These are phyloP conservation scores for Mercurialis annua DNA, from an alignment of 345 rosid genomes.

Conservation along the genomic window DNA sequence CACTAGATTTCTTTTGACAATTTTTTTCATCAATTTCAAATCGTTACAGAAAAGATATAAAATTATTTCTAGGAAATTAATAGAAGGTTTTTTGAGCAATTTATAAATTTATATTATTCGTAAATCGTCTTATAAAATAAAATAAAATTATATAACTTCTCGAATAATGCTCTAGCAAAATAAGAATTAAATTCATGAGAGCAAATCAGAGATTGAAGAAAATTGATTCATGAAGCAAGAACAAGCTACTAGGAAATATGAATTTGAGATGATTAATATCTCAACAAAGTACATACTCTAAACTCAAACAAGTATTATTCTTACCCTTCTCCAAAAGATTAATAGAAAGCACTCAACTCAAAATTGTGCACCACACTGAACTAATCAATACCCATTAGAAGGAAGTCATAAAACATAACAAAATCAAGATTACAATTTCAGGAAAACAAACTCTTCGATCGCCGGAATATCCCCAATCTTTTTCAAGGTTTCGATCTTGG, in stretches of 20 bases:
- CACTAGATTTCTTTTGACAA: too few species aligned
- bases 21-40: too few species aligned
- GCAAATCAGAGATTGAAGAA: neutral
- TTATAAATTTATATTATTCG: too few species aligned
- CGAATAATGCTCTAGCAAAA: too few species aligned
- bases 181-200: neutral
- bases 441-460: constrained; percentile 31
- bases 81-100: too few species aligned
- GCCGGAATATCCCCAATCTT: constrained; percentile 27
- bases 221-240: too few species aligned
- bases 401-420: neutral
- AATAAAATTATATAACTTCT: too few species aligned
- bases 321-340: constrained; percentile 8
- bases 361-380: constrained; percentile 21
- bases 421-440: constrained; percentile 15
- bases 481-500: constrained; percentile 15
- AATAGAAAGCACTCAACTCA: constrained; percentile 19
- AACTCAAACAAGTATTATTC: constrained; percentile 22
- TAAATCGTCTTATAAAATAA: too few species aligned
- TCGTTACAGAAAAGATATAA: too few species aligned
- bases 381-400: constrained; percentile 11
- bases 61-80: too few species aligned
- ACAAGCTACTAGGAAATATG: neutral
- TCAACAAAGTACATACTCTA: constrained; percentile 3
- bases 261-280: neutral